A percentile compares a stretch with the other conserved stretches of the same genome.
Conservation (phyloP, 2,329 filamentous ascomycete species). For the Phialophora tarda region DNA sequence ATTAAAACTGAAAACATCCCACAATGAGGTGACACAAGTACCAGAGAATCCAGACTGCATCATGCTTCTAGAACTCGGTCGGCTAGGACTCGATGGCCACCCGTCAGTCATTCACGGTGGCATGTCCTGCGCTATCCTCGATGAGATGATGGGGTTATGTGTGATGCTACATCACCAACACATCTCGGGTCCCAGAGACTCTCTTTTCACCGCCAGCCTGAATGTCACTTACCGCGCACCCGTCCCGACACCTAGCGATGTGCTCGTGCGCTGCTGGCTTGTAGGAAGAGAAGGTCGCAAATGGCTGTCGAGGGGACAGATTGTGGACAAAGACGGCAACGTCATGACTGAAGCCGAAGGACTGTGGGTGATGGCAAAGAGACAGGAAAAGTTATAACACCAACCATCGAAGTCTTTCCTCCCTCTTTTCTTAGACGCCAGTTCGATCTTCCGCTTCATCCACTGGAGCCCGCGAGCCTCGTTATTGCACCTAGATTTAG, state of each 20-base stretch:
- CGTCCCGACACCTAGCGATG: slow-evolving; percentile 35
- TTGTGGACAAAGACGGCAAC: slow-evolving; percentile 37
- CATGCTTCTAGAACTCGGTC: slow-evolving; percentile 45
- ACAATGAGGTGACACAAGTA: slow-evolving; percentile 27
- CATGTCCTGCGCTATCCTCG: slow-evolving; percentile 49
- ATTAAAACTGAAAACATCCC: slow-evolving; percentile 30
- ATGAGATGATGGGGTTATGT: slow-evolving; percentile 52
- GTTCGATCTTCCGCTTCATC: neutral
- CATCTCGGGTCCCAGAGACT: slow-evolving; percentile 29
- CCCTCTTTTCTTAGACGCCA: neutral
- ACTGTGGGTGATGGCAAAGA: slow-evolving; percentile 37
- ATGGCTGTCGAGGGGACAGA: slow-evolving; percentile 37
- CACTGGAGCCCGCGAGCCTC: neutral
- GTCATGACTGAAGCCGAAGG: slow-evolving; percentile 39
- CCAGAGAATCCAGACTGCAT: slow-evolving; percentile 46
- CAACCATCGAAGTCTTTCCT: neutral
- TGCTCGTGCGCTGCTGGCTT: slow-evolving; percentile 38
- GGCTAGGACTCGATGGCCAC: slow-evolving; percentile 49
- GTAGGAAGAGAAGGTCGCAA: slow-evolving; percentile 38
- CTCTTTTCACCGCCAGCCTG: slow-evolving; percentile 37
- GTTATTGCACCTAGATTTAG: neutral
- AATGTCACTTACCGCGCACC: slow-evolving; percentile 38
- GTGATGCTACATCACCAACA: slow-evolving; percentile 43
- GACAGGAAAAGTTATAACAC: slow-evolving; percentile 34
- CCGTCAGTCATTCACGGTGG: slow-evolving; percentile 50